These are phyloP conservation scores for Trypanosomatidae sp. DNA, from an alignment of 208 protist species.

Conservation along the genomic window DNA sequence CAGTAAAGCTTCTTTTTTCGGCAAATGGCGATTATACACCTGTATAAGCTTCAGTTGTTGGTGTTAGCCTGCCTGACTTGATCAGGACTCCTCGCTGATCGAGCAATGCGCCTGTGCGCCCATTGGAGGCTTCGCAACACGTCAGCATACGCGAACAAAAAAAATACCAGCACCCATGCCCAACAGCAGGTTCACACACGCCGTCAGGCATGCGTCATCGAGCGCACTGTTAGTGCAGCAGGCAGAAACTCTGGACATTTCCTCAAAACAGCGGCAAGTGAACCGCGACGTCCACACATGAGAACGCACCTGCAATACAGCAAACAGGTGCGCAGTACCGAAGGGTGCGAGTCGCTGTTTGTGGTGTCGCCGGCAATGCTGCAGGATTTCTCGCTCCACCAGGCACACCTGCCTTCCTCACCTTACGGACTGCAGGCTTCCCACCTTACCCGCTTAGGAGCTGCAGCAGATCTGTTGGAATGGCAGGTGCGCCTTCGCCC, in stretches of 20 bases:
- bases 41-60: background rate
- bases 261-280: background rate
- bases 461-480: conserved; percentile 79
- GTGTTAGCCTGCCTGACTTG: background rate
- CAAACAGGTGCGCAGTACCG: background rate
- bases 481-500: conserved; percentile 54
- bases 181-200: background rate
- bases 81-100: background rate
- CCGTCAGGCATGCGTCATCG: background rate
- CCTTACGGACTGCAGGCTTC: background rate
- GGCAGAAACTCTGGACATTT: background rate
- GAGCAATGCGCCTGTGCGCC: background rate
- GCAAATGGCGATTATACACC: background rate
- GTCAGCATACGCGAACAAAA: background rate
- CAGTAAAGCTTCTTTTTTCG: background rate
- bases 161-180: background rate
- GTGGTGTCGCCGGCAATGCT: background rate
- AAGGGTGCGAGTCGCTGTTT: background rate
- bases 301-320: background rate
- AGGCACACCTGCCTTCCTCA: background rate
- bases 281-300: background rate
- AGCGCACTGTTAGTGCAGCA: background rate
- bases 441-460: conserved; percentile 52
- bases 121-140: background rate
- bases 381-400: background rate